phyloP scores from a whole-genome alignment of 495 filamentous ascomycete genomes.

The Aspergillus olivimuriae region DNA sequence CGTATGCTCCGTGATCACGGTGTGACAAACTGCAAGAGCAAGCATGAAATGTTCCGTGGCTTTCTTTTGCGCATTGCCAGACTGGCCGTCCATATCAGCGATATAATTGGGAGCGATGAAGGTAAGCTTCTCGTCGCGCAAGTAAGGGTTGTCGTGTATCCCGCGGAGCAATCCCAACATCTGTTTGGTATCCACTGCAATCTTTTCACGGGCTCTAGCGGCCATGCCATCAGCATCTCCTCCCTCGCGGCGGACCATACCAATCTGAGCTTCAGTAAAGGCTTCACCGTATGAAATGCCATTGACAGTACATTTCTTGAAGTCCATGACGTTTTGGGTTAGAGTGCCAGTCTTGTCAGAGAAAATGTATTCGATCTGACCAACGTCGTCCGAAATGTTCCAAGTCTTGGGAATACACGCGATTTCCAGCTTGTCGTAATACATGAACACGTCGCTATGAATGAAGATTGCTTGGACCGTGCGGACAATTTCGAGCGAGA shows the following conservation, averaged over 20 bases:
- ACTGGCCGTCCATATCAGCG: constrained; percentile 67
- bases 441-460: constrained; percentile 92
- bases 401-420: constrained; percentile 96
- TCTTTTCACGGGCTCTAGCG: constrained; percentile 65
- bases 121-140: constrained; percentile 82
- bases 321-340: constrained; percentile 99
- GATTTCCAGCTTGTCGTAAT: constrained; percentile 88
- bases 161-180: constrained; percentile 69
- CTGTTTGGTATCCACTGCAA: constrained; percentile 64
- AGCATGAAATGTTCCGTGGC: constrained; percentile 91
- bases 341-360: constrained; percentile 98
- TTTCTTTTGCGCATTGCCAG: constrained; percentile 66
- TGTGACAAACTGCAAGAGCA: constrained; percentile 89
- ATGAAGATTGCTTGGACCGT: constrained; percentile 95
- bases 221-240: constrained; percentile 77
- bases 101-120: constrained; percentile 90
- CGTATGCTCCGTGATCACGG: constrained; percentile 84
- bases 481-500: constrained; percentile 92
- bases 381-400: constrained; percentile 98
- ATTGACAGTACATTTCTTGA: constrained; percentile 96
- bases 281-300: constrained; percentile 93
- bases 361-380: constrained; percentile 99
- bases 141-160: constrained; percentile 84
- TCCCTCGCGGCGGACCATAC: constrained; percentile 87
- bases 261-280: constrained; percentile 92